phyloP scores from a whole-genome alignment of 306 rosid species.

The Cucumis cinereus region DNA sequence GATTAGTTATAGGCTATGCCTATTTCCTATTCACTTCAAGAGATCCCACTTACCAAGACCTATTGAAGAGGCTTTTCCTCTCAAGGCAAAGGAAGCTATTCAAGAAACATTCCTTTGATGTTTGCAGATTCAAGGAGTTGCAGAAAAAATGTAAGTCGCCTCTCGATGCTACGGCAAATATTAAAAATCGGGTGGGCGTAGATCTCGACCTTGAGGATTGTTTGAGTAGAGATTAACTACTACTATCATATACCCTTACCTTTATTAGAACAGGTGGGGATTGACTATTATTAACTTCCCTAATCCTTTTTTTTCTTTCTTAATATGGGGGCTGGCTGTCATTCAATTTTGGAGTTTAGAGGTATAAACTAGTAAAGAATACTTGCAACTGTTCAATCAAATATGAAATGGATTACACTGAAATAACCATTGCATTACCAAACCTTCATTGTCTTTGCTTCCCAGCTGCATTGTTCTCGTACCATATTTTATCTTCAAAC shows the following conservation, averaged over 20 bases:
- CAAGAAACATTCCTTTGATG: constrained; percentile 49
- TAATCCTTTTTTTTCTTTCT: neutral
- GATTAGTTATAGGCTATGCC: constrained; percentile 77
- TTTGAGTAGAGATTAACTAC: constrained; percentile 5
- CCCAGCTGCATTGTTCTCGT: neutral
- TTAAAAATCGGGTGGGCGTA: constrained; percentile 45
- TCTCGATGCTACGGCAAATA: constrained; percentile 36
- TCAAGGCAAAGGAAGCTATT: constrained; percentile 73
- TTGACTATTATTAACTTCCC: constrained; percentile 1
- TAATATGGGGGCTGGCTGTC: neutral
- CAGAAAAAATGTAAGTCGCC: constrained; percentile 35
- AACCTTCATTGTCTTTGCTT: neutral
- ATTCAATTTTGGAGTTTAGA: constrained; percentile 2
- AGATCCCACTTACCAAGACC: constrained; percentile 85
- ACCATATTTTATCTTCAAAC: too few species aligned
- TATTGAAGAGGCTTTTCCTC: constrained; percentile 73
- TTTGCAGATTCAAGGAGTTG: constrained; percentile 44
- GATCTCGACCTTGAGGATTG: constrained; percentile 59
- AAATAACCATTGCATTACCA: neutral
- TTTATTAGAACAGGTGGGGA: neutral
- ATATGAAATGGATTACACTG: neutral
- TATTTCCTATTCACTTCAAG: constrained; percentile 87
- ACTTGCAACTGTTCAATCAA: neutral
- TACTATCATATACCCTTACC: neutral
- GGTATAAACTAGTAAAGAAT: neutral